Percentiles rank a stretch among this genome's conserved stretches.
phyloP scores from a whole-genome alignment of 345 rosid genomes.

The Kernera saxatilis region DNA sequence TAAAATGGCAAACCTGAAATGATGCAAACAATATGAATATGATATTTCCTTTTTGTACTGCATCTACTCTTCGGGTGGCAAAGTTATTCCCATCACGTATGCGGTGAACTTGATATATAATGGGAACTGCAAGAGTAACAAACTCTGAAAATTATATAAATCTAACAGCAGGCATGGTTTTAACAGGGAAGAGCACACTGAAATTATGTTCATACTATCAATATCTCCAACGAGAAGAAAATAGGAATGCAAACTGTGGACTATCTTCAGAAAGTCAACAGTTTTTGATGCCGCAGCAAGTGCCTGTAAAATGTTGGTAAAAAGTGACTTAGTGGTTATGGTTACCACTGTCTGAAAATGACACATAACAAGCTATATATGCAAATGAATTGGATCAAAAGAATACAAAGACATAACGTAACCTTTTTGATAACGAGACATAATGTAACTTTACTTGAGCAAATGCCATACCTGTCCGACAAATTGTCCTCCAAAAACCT shows the following conservation, averaged over 20 bases:
- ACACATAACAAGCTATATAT: not conserved
- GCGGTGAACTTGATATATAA: constrained; percentile 69
- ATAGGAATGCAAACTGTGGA: constrained; percentile 86
- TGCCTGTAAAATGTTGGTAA: constrained; percentile 49
- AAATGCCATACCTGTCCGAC: constrained; percentile 68
- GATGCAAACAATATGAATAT: constrained; percentile 82
- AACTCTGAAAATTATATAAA: not conserved
- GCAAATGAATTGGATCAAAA: not conserved
- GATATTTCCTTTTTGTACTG: constrained; percentile 80
- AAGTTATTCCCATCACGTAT: constrained; percentile 90
- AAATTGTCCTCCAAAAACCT: constrained; percentile 95
- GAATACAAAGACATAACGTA: not conserved
- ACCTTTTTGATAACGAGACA: no score
- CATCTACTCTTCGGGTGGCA: constrained; percentile 90
- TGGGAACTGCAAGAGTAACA: constrained; percentile 60
- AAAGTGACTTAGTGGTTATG: not conserved
- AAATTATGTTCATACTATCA: constrained; percentile 47
- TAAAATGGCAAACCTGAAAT: constrained; percentile 58
- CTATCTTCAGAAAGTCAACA: constrained; percentile 82
- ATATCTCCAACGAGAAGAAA: constrained; percentile 90
- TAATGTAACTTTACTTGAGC: not conserved
- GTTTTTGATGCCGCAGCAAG: constrained; percentile 97
- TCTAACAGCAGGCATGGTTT: not conserved
- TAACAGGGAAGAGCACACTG: not conserved
- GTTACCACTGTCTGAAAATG: not conserved